Evolutionary conservation across 2,329 filamentous ascomycete species (phyloP).

Genomic region (Aspergillus calidoustus): DNA sequence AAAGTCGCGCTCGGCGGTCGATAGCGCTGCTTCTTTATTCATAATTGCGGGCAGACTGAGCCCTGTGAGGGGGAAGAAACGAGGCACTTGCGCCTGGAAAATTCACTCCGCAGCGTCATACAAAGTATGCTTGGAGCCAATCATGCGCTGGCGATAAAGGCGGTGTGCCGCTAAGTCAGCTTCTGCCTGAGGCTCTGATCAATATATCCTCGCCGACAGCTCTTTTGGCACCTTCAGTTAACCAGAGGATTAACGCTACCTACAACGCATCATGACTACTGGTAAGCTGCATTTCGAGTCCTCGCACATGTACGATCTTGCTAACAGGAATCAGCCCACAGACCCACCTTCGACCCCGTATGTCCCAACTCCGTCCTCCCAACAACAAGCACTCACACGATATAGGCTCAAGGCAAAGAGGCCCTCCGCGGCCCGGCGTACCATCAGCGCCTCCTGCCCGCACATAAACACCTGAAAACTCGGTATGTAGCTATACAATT

Average conservation of each 20-base stretch:
- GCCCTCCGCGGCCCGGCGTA: conserved; percentile 90
- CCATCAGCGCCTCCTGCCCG: conserved; percentile 92
- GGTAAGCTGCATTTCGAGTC: conserved; percentile 32
- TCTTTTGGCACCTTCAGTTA: conserved; percentile 4
- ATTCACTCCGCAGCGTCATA: conserved; percentile 29
- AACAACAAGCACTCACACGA: conserved; percentile 33
- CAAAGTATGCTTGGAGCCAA: conserved; percentile 16
- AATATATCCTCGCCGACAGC: background rate
- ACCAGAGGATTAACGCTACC: conserved; percentile 1
- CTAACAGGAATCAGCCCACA: conserved; percentile 59
- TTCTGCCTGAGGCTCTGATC: conserved; percentile 19
- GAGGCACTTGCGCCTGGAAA: conserved; percentile 21
- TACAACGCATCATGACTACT: conserved; percentile 45
- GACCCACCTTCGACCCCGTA: conserved; percentile 96
- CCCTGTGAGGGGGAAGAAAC: conserved; percentile 29
- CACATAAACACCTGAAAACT: conserved; percentile 90
- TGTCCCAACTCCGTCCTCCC: conserved; percentile 27
- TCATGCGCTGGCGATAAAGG: background rate
- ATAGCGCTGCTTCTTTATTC: conserved; percentile 91
- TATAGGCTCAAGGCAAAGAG: conserved; percentile 87
- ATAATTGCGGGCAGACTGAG: conserved; percentile 56
- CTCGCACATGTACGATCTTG: background rate
- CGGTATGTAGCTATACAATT: conserved; percentile 54
- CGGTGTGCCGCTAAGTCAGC: conserved; percentile 17
- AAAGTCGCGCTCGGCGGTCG: conserved; percentile 85